Conservation (phyloP, 768 basidiomycete species). For the Mycena venus region DNA sequence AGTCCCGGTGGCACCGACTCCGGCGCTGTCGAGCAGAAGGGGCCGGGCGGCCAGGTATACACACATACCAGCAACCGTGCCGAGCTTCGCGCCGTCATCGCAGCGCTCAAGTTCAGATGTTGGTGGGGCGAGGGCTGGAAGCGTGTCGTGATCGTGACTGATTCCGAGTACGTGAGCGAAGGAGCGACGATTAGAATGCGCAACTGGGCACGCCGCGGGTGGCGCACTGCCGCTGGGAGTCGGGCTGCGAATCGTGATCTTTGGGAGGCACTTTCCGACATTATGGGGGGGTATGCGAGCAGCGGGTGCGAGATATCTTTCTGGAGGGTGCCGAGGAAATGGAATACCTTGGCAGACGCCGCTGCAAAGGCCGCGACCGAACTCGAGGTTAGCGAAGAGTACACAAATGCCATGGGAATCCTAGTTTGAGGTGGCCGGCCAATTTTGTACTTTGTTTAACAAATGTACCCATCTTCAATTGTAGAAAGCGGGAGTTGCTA, state of each 20-base stretch:
- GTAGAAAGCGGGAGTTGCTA: too few species aligned
- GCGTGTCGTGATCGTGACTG: slow-evolving; percentile 47
- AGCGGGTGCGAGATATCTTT: slow-evolving; percentile 35
- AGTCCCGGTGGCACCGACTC: not conserved
- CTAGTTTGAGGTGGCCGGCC: too few species aligned
- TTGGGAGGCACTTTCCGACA: slow-evolving; percentile 38
- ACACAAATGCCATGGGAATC: too few species aligned
- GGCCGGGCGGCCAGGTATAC: slow-evolving; percentile 9
- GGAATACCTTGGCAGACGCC: slow-evolving; percentile 36
- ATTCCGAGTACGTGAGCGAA: slow-evolving; percentile 46
- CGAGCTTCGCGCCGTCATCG: slow-evolving; percentile 49
- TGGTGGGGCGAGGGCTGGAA: slow-evolving; percentile 47
- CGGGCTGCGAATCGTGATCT: slow-evolving; percentile 40
- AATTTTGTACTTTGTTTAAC: too few species aligned
- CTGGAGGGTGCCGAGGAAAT: slow-evolving; percentile 35
- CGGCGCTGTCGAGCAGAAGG: slow-evolving; percentile 4
- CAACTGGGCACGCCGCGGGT: slow-evolving; percentile 38
- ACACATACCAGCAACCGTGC: slow-evolving; percentile 49
- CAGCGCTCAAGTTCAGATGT: slow-evolving; percentile 34
- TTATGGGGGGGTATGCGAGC: slow-evolving; percentile 29
- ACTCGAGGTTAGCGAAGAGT: not conserved
- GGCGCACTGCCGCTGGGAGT: slow-evolving; percentile 43
- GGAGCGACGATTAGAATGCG: slow-evolving; percentile 39
- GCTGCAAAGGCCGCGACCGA: slow-evolving; percentile 31
- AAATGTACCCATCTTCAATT: too few species aligned